Evolutionary conservation across 768 basidiomycete species (phyloP).

Genomic region (Crassisporium funariophilum): DNA sequence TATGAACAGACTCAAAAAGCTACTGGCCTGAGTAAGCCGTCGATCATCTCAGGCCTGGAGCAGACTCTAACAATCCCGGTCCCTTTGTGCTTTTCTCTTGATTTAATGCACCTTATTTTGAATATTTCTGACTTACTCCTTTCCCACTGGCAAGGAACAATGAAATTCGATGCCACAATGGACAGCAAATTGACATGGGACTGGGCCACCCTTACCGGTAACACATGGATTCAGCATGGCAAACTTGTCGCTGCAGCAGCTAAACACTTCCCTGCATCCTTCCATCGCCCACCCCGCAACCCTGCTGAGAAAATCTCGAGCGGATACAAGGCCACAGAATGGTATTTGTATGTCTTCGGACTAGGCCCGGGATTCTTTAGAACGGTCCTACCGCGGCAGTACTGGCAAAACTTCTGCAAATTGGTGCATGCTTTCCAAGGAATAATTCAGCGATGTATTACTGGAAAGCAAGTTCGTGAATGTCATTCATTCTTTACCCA

Average conservation of each 20-base stretch:
- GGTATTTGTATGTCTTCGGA: conserved; percentile 27
- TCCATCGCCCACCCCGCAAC: conserved; percentile 14
- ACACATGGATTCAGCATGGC: conserved; percentile 1
- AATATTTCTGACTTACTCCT: background rate
- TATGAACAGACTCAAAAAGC: conserved; percentile 3
- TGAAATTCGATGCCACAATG: background rate
- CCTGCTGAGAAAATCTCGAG: conserved; percentile 29
- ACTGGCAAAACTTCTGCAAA: conserved; percentile 25
- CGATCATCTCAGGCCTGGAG: background rate
- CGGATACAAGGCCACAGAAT: conserved; percentile 38
- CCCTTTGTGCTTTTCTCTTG: conserved; percentile 3
- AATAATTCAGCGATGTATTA: conserved; percentile 23
- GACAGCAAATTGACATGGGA: conserved; percentile 6
- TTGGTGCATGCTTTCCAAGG: conserved; percentile 25
- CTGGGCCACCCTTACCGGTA: conserved; percentile 1
- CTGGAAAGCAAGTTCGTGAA: conserved; percentile 14
- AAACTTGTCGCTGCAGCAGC: conserved; percentile 8
- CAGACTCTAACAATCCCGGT: background rate
- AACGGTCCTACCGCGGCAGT: conserved; percentile 17
- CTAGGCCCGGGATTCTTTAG: conserved; percentile 28
- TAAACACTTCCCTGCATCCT: conserved; percentile 11
- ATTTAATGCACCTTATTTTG: conserved; percentile 3
- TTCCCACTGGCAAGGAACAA: background rate
- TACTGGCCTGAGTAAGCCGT: conserved; percentile 3
- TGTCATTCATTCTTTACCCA: conserved; percentile 25